Percentiles rank a stretch among this genome's conserved stretches.
phyloP scores from a whole-genome alignment of 192 early-diverging fungal species.

The Radiomyces spectabilis region DNA sequence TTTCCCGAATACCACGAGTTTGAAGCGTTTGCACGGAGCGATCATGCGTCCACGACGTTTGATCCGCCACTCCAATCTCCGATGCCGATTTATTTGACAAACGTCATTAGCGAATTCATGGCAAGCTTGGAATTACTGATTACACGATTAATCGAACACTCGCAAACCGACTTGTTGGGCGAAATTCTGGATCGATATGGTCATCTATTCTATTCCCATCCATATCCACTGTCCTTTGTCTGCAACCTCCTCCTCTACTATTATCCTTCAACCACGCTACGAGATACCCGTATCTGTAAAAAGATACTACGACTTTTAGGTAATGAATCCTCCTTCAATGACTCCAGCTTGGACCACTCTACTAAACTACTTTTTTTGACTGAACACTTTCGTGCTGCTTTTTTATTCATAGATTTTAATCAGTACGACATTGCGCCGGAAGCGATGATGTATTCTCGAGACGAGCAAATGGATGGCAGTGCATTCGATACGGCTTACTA shows the following conservation, averaged over 20 bases:
- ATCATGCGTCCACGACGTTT: conserved; percentile 30
- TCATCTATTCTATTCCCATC: conserved; percentile 55
- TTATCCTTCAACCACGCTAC: conserved; percentile 53
- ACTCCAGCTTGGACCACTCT: neutral
- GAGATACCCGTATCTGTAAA: conserved; percentile 44
- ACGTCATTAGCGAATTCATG: conserved; percentile 55
- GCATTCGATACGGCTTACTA: conserved; percentile 44
- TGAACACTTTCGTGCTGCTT: neutral
- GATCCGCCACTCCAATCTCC: conserved; percentile 51
- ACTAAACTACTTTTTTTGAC: neutral
- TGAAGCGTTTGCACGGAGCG: conserved; percentile 52
- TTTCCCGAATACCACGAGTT: conserved; percentile 73
- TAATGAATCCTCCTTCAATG: conserved; percentile 35
- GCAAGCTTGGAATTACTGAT: conserved; percentile 60
- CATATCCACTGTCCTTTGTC: conserved; percentile 59
- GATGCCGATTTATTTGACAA: conserved; percentile 69
- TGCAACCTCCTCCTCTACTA: conserved; percentile 62
- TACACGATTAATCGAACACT: conserved; percentile 59
- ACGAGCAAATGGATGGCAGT: conserved; percentile 22
- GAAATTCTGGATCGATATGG: conserved; percentile 58
- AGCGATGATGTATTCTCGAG: conserved; percentile 18
- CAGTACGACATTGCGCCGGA: conserved; percentile 34
- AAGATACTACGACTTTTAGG: conserved; percentile 53
- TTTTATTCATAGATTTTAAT: conserved; percentile 27
- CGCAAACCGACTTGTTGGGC: conserved; percentile 47